Evolutionary conservation across 352 stramenopile species (phyloP), one percentile per base, ranked within the genome.

Genomic region (Phytophthora pistaciae): DNA sequence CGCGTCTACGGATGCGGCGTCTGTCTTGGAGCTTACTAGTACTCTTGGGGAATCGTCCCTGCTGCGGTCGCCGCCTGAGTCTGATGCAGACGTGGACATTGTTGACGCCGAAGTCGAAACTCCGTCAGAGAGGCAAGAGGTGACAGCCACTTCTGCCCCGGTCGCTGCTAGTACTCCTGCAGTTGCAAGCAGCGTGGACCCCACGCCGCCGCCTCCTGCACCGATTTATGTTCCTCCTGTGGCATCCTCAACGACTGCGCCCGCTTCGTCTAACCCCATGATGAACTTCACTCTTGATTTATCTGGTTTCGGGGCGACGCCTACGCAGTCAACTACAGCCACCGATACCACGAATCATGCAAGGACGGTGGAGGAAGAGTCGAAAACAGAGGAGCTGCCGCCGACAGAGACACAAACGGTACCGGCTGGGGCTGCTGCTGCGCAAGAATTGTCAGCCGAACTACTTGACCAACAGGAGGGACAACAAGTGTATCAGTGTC

Each of bases 231-330:
- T 77, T 49, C 60, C 58, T 42, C 20, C 70, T 21, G 58, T 42
- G 18, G 61, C 36, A n/a, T 52, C 71, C 2, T 55, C 63, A 46
- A 54, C 73, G 14, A 55, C 69, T 27, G 8, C 63, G 52, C 49
- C 63, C 49, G 56, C 66, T 23, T 52, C 66, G 57, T 68, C 83
- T 0, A 65, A 75, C 46, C 71, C 86, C n/a, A 84, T 95, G 66
- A 82, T 96, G 77, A 91, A 87, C 48, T 96, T 96, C 42, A 96
- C 90, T 0, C 75, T 96, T 6, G 90, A 96, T 72, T 71, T 96
- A 60, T 82, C 85, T 8, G 80, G 75, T 27, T 82, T 95, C 31
- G 70, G 79, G 16, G 60, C 74, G 3, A 42, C 71, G 29, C 56
- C 71, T 16, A 48, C 63, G 13, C 54, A 72, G 25, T 33, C 27